Base-by-base conservation (phyloP, 495 filamentous ascomycete genomes). In the Tuber aestivum region DNA sequence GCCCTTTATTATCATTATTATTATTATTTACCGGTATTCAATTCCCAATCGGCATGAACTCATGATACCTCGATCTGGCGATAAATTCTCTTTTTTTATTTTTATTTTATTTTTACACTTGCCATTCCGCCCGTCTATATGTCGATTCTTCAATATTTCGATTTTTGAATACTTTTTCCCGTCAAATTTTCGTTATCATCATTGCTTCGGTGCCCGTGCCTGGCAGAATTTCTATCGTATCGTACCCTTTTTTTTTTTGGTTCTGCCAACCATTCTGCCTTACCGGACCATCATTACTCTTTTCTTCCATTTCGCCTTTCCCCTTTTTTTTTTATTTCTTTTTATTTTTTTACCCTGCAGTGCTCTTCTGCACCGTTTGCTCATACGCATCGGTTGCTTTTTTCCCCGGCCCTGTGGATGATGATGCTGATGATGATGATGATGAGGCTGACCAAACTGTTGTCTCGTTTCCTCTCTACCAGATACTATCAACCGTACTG, bases 291-390 rank as follows among this genome's bases (percentile, higher is more conserved):
- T 48, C 65, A 69, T 72, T 79, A 76, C 76, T 70, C 77, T 18
- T 68, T 79, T 40, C 44, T 75, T 38, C 75, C 70, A n/a, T 73
- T 79, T 70, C 72, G 69, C 78, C 72, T 75, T 76, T 72, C 70
- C 65, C 35, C 70, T 41, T 75, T 41, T 23, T 41, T 75, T 41
- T 23, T 56, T 42, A 50, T 79, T 79, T 72, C 72, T 70, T 70
- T 79, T 79, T 72, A 72, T 72, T 50, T 68, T 71, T 48, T 56
- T 27, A 8, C 40, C 40, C 20, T 45, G 38, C 42, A 56, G 50
- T 79, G 76, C 72, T 79, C 56, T 79, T 79, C 41, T 79, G 61
- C 72, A 69, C 78, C 74, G 71, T 75, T 41, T 68, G 69, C 76
- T 72, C 75, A 41, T 38, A 38, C 32, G 40, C 44, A 65, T 77